A percentile compares a stretch with the other conserved stretches of the same genome.
Evolutionary conservation across 257 asterid genomes (phyloP).

Genomic region (Vinca minor): DNA sequence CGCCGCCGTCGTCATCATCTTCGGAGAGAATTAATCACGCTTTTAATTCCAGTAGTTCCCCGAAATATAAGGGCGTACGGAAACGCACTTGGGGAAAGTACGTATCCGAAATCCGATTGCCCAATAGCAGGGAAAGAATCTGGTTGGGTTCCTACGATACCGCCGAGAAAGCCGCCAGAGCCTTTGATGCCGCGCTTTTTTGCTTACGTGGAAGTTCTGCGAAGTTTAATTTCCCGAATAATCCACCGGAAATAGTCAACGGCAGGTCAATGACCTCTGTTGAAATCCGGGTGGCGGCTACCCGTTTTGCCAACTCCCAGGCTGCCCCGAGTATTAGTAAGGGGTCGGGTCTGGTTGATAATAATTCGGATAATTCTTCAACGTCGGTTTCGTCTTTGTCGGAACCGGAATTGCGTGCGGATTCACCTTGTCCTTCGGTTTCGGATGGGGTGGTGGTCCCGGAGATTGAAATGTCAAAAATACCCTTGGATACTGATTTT

Average conservation of each 20-base stretch:
- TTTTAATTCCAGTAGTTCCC: not conserved
- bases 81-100: constrained; percentile 74
- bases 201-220: constrained; percentile 63
- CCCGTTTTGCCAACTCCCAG: constrained; percentile 42
- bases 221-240: constrained; percentile 54
- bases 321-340: not conserved
- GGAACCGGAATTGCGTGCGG: constrained; percentile 28
- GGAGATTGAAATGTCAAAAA: constrained; percentile 32
- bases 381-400: constrained; percentile 33
- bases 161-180: constrained; percentile 67
- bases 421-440: constrained; percentile 51
- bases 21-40: not conserved
- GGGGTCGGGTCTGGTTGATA: constrained; percentile 20
- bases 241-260: constrained; percentile 34
- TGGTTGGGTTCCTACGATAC: constrained; percentile 74
- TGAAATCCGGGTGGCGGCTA: constrained; percentile 62
- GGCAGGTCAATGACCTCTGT: constrained; percentile 46
- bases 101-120: constrained; percentile 63
- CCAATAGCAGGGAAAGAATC: constrained; percentile 61
- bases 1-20: constrained; percentile 23
- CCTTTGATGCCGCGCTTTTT: constrained; percentile 59
- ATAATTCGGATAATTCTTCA: constrained; percentile 16
- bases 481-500: constrained; percentile 39
- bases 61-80: constrained; percentile 50
- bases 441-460: constrained; percentile 31